These are phyloP conservation scores for Penicillium crustosum DNA, from an alignment of 2,329 filamentous ascomycete species.

Conservation along the genomic window DNA sequence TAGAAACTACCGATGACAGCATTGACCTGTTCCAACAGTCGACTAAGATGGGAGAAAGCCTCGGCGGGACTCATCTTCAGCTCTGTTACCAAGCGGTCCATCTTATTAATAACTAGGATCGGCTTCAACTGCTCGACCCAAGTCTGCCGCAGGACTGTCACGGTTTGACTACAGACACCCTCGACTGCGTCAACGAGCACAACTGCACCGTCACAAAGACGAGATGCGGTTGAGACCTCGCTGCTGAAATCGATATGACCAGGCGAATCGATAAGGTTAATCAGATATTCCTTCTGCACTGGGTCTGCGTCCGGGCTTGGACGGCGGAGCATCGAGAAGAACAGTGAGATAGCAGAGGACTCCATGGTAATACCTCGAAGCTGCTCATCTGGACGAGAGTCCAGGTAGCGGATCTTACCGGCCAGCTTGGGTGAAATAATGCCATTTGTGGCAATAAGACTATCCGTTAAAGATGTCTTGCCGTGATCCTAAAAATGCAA, in stretches of 20 bases:
- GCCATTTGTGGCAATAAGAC: conserved; percentile 95
- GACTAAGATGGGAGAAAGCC: conserved; percentile 84
- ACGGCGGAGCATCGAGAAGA: conserved; percentile 86
- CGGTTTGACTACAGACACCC: conserved; percentile 96
- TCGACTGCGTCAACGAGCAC: conserved; percentile 96
- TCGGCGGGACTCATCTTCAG: conserved; percentile 89
- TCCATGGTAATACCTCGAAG: conserved; percentile 99
- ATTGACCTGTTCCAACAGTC: conserved; percentile 92
- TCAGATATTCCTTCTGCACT: conserved; percentile 81
- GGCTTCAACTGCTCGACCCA: conserved; percentile 97
- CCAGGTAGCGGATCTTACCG: conserved; percentile 95
- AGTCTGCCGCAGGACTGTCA: conserved; percentile 90
- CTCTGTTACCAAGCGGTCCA: conserved; percentile 91
- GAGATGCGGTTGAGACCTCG: conserved; percentile 92
- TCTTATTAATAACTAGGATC: conserved; percentile 95
- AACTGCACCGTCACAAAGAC: conserved; percentile 90
- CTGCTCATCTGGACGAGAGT: conserved; percentile 95
- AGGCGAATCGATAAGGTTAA: conserved; percentile 97
- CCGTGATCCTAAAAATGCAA: conserved; percentile 71
- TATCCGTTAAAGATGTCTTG: conserved; percentile 95
- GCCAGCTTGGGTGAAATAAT: conserved; percentile 98
- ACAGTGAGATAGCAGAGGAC: conserved; percentile 94
- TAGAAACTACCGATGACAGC: conserved; percentile 97
- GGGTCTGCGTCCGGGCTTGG: conserved; percentile 66
- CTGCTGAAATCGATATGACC: conserved; percentile 99